Evolutionary conservation across 2,329 filamentous ascomycete genomes (phyloP), one percentile per base, ranked within the genome.

Genomic region (Paracoccidioides lutzii): DNA sequence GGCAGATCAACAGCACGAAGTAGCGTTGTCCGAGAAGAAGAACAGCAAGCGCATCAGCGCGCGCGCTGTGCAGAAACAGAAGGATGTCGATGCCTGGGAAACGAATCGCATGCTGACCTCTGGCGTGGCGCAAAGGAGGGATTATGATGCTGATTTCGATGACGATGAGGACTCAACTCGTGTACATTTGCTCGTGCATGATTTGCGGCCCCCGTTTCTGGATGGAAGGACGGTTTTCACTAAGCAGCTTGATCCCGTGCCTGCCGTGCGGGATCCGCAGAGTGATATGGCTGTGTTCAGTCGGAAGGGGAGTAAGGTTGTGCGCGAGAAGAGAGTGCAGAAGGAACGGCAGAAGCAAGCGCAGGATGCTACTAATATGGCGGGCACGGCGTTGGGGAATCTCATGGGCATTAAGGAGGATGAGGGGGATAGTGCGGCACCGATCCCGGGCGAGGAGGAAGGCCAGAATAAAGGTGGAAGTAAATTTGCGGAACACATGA

Each of bases 201-300:
- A 98, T 65, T 78, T 98, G 41, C 87, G 88, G 60, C 93, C 93
- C 8, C 94, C 93, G 0, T 98, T 98, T 66, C 75, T 98, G 50
- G 91, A 98, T 72, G 93, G 93, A 30, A 84, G 90, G 63, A 97
- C 86, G 22, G 87, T 98, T 56, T 98, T 98, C 69, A 98, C 93
- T 3, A 97, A 96, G 71, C 94, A 98, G 70, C 71, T 97, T 28
- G 93, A 98, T 57, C 94, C 93, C 0, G 87, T 98, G 0, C 89
- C 91, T 0, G 94, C 93, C 0, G 88, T 98, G 12, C 81, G 87
- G 53, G 93, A 98, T 68, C 84, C 87, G 32, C 91, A 97, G 71
- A 98, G 94, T 67, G 93, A 98, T 66, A 95, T 98, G 93, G 93
- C 93, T 0, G 90, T 98, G 1, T 97, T 97, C 64, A 95, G 90